A percentile compares a stretch with the other conserved stretches of the same genome.
phyloP scores from a whole-genome alignment of 257 asterid species.

The Anisodus tanguticus region DNA sequence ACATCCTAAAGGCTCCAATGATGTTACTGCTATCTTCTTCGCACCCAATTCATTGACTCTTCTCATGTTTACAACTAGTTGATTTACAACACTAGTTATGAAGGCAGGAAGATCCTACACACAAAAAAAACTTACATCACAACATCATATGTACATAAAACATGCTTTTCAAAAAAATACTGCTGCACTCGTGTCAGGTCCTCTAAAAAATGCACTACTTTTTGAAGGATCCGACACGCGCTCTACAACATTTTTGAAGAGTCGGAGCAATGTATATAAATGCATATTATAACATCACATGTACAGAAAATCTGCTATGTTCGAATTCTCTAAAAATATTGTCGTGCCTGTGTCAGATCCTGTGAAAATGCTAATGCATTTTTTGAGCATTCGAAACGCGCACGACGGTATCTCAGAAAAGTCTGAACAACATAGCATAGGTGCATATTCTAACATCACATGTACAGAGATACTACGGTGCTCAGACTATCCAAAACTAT shows the following conservation, averaged over 20 bases:
- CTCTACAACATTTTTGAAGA: no score
- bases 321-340: no score
- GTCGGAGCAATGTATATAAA: no score
- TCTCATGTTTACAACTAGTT: slow-evolving; percentile 52
- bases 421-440: not conserved
- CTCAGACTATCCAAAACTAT: not conserved
- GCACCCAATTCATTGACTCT: slow-evolving; percentile 58
- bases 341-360: no score
- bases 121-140: not conserved
- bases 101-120: slow-evolving; percentile 58
- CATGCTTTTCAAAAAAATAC: no score
- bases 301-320: no score
- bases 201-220: no score
- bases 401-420: not conserved
- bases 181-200: no score
- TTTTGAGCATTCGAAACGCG: no score
- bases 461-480: not conserved
- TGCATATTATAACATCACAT: not conserved
- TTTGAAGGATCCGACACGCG: no score
- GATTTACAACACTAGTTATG: slow-evolving; percentile 57
- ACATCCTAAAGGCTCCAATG: slow-evolving; percentile 79
- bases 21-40: slow-evolving; percentile 56
- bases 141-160: no score
- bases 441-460: not conserved
- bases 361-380: no score